Evolutionary conservation across 2,329 filamentous ascomycete species (phyloP), one percentile per base, ranked within the genome.

Genomic region (Macrophomina pseudophaseolina): DNA sequence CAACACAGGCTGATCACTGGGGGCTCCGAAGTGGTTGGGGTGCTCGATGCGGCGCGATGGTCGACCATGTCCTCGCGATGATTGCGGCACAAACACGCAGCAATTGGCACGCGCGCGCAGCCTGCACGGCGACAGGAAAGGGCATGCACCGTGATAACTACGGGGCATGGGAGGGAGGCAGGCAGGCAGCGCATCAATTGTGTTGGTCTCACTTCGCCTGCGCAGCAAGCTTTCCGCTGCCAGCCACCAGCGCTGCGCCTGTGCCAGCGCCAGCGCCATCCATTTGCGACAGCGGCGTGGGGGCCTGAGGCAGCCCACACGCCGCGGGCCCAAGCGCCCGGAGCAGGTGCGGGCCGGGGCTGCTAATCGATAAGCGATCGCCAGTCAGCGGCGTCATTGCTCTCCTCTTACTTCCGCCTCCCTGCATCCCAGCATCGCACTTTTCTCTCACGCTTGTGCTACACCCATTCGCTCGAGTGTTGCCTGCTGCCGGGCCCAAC

Each of bases 141-240:
- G 16, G 14, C 30, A 23, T 9, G 44, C 58, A 44, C 11, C 49
- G 28, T 33, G 5, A 16, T 18, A 54, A 8, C 23, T 23, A 23
- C 23, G 23, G 23, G 23, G 23, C 23, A 2, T 23, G 23, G 44
- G 42, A 1, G 38, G 8, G 42, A 14, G 30, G 16, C 30, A 48
- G 30, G 16, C 30, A 48, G 16, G 30, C 7, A 14, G 56, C 30
- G 42, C 56, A 46, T 48, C 42, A 33, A 35, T 40, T 62, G 58
- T 60, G 56, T 35, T 60, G 42, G 56, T 59, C 56, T 59, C 56
- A 60, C 56, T 49, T 23, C 35, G 42, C 35, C 58, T 23, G n/a
- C 48, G 58, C 12, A 60, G 44, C 58, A 49, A 62, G 58, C 42
- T 33, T 60, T 48, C 56, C 23, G 23, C 8, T 60, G 56, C 56